Base-by-base conservation (phyloP, 176 grass and related monocot genomes). In the Eleusine indica region DNA sequence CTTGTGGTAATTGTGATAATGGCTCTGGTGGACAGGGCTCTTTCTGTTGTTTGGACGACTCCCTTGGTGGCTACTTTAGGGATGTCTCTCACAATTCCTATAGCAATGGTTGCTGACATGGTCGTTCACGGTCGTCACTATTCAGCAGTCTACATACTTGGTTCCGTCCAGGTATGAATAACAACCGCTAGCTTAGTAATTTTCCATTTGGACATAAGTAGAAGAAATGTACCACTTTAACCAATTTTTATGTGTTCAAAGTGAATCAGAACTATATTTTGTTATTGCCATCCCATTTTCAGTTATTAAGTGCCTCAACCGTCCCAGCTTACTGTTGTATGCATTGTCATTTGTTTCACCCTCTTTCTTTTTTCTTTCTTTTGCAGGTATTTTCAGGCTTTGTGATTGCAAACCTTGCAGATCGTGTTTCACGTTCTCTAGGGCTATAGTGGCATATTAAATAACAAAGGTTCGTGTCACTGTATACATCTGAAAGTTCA, bases 71-170 rank as follows among this genome's bases (percentile, higher is more conserved):
- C 93, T 32, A 99, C 96, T 9, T 85, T 99, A 77, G 96, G 96
- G 85, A 96, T 99, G 93, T 99, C 93, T 21, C 91, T 99, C 75
- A 99, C 93, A 74, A 99, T 99, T 73, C 96, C 96, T 76, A 75
- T 99, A 65, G 96, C 96, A 0, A 99, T 96, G 96, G 91, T 96
- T 71, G 96, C 96, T 78, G 96, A 99, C 74, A 99, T 99, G 91
- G 65, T 99, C 32, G 73, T 99, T 86, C 96, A 99, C 21, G 96
- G 93, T 39, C 89, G 93, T 58, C 96, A 96, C 75, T 99, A 99
- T 90, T 99, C 96, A 44, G 88, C 88, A 47, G 81, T 99, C 75
- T 99, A 99, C 37, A 94, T 99, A 85, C n/a, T 99, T 67, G 93
- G 93, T 51, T 99, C 96, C 83, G 43, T 86, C 81, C 96, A 99